Conservation (phyloP, 2,329 filamentous ascomycete genomes). For the Fusarium nematophilum region DNA sequence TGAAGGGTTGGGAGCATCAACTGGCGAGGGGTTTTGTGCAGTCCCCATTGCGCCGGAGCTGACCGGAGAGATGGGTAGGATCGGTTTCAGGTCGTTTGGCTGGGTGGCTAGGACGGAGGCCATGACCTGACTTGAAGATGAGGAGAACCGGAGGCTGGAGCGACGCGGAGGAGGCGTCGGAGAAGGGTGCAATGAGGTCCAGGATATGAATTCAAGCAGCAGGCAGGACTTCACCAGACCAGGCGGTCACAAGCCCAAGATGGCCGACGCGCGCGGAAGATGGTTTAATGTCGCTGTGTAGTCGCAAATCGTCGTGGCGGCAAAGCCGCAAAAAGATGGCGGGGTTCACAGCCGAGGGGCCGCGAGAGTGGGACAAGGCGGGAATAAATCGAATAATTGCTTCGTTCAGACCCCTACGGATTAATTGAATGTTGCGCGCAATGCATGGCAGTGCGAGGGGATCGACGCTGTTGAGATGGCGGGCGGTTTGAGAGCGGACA, state of each 20-base stretch:
- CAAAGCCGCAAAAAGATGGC: conserved; percentile 30
- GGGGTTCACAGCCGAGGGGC: conserved; percentile 37
- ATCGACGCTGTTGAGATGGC: conserved; percentile 16
- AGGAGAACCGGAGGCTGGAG: conserved; percentile 8
- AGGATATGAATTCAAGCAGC: background rate
- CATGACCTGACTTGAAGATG: conserved; percentile 37
- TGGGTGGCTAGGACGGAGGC: conserved; percentile 42
- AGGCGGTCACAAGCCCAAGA: conserved; percentile 22
- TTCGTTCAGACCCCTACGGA: conserved; percentile 37
- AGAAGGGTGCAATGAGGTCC: background rate
- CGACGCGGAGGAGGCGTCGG: background rate
- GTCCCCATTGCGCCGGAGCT: conserved; percentile 56
- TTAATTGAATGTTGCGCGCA: conserved; percentile 28
- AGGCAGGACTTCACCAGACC: conserved; percentile 18
- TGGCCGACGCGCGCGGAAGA: conserved; percentile 16
- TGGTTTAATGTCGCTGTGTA: conserved; percentile 23
- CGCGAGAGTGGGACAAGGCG: conserved; percentile 37
- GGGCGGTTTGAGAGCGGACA: background rate
- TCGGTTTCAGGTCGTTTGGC: conserved; percentile 46
- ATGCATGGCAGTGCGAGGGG: conserved; percentile 37
- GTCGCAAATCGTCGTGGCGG: conserved; percentile 27
- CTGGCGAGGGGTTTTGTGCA: conserved; percentile 50
- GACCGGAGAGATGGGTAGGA: conserved; percentile 53
- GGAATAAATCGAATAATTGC: conserved; percentile 35
- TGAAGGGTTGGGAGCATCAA: conserved; percentile 47